Base-by-base conservation (phyloP, 2,329 filamentous ascomycete species). In the Piedraia hortae region DNA sequence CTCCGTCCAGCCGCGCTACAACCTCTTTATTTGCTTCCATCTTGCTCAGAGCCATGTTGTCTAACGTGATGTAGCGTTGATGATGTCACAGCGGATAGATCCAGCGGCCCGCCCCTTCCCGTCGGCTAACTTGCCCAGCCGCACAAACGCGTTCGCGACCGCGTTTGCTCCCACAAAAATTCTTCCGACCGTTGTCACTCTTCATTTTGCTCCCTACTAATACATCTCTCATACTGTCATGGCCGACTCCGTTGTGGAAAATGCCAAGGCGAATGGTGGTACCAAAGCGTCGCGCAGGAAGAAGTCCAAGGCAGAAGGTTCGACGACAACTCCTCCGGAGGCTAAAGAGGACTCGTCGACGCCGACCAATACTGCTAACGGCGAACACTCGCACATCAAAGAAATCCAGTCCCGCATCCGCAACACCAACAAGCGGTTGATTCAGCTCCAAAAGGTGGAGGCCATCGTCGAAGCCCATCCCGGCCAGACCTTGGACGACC, bases 361-460 rank as follows among this genome's bases (percentile, higher is more conserved):
- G 10, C 31, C 31, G 8, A 31, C 35, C 12, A 25, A 25, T 18
- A 66, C 74, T 26, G 62, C 62, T 28, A 39, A 45, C 30, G 53
- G 51, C 29, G 80, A 91, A 43, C 78, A 62, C 38, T 55, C 66
- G 17, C 78, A 82, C 49, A 59, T 91, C 42, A 77, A 67, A 43
- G 82, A 93, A 44, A 57, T 93, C 21, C 66, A 82, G 42, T 91
- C 89, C 80, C 77, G 64, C 47, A 73, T 91, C 37, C 78, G 82
- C 41, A 89, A 85, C 47, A 53, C 85, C 39, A 72, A 67, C 55
- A 93, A 91, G 62, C 91, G 91, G 53, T 67, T 93, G 68, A 54
- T 59, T 41, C 66, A 68, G 43, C 66, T 66, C 32, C 59, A 62
- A 35, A 78, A 73, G 50, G 68, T 70, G 39, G 69, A 78, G 34